Evolutionary conservation across 495 filamentous ascomycete species (phyloP), one percentile per base, ranked within the genome.

Genomic region (Hyphodiscus hymeniophilus): DNA sequence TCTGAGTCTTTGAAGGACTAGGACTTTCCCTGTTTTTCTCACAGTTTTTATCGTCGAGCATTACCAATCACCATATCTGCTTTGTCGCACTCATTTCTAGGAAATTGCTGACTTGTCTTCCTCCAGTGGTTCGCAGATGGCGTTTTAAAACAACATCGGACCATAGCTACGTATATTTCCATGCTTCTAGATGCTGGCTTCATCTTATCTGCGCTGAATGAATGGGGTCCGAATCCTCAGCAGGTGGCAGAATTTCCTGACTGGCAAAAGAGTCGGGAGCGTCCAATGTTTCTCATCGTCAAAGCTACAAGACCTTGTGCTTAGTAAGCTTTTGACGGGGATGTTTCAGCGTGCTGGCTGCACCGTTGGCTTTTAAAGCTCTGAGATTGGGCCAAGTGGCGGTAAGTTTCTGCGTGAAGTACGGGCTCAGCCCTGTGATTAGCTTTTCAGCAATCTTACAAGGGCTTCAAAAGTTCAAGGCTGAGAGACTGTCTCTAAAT

Each of bases 91-190:
- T 7, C 34, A 38, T 38, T 11, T 15, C 34, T 38, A 6, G 7
- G 13, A 7, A 7, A 8, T 17, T 38, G 13, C 15, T 38, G 15
- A 38, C 13, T 17, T 7, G 15, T 38, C 34, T 5, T 6, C 18
- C 18, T 38, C 8, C 32, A 52, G 7, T 68, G 66, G 65, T 28
- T 69, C 32, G 56, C 54, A 2, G 48, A 62, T 7, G 59, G 58
- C 0, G 62, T 69, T 24, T 23, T 59, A 31, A 68, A 66, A 48
- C 56, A 66, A 34, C 66, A 70, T 35, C 59, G 62, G 1, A 67
- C 65, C 10, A 38, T 62, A 5, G 50, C 50, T 12, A 58, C 60
- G 2, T 66, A 69, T 49, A 47, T 66, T 48, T 60, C 58, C 18
- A 50, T 60, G 5, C 36, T 69, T 20, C 42, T 69, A n/a, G 50